These are phyloP conservation scores for Monosporozyma servazzii DNA, from an alignment of 805 yeast genomes.

Conservation along the genomic window DNA sequence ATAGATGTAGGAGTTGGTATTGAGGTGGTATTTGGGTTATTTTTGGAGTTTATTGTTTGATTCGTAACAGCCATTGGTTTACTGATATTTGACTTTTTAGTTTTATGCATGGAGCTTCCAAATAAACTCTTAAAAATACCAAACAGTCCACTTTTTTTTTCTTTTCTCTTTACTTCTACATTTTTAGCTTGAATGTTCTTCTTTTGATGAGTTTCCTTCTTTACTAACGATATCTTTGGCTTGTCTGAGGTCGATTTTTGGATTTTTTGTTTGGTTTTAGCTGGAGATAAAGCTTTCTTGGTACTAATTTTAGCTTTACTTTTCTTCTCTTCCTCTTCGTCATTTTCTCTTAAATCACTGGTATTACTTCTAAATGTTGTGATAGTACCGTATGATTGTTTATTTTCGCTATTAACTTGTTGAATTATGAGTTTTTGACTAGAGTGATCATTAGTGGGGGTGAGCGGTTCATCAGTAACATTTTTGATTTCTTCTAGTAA, in stretches of 20 bases:
- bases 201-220: background rate
- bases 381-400: slow-evolving; percentile 25
- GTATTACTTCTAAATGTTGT: slow-evolving; percentile 26
- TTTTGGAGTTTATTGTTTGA: background rate
- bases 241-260: background rate
- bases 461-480: background rate
- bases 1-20: slow-evolving; percentile 1
- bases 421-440: background rate
- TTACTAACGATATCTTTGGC: background rate
- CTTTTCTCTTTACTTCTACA: slow-evolving; percentile 4
- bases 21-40: background rate
- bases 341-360: slow-evolving; percentile 17
- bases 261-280: background rate
- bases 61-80: slow-evolving; percentile 1
- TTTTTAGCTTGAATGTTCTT: background rate
- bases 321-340: background rate
- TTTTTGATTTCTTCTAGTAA: slow-evolving; percentile 10
- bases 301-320: background rate
- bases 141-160: slow-evolving; percentile 13
- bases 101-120: slow-evolving; percentile 8
- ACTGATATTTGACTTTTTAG: slow-evolving; percentile 4
- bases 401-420: slow-evolving; percentile 11
- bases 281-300: background rate
- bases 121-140: slow-evolving; percentile 13
- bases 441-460: background rate